These are phyloP conservation scores for Rhexocercosporidium sp. DNA, from an alignment of 2,329 filamentous ascomycete genomes.

Conservation along the genomic window DNA sequence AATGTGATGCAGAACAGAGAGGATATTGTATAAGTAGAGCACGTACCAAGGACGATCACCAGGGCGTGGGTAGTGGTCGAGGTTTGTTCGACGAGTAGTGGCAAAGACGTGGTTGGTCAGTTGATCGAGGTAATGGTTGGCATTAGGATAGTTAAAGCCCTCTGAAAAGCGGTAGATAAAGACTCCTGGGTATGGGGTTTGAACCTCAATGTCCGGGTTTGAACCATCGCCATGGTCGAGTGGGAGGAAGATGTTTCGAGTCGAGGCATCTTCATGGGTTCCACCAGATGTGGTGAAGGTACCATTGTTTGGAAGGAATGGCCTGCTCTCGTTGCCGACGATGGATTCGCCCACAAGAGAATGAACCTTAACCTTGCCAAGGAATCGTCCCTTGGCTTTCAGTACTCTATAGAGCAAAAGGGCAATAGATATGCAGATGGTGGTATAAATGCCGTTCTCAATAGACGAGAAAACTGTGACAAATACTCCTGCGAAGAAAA, in stretches of 20 bases:
- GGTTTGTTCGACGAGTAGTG: conserved; percentile 77
- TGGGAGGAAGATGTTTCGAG: conserved; percentile 84
- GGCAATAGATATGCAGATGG: conserved; percentile 76
- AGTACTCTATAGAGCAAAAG: conserved; percentile 84
- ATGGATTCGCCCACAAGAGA: conserved; percentile 81
- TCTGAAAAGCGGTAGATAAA: conserved; percentile 97
- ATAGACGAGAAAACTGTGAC: conserved; percentile 89
- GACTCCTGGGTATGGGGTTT: conserved; percentile 85
- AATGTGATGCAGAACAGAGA: no score
- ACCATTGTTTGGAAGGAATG: conserved; percentile 57
- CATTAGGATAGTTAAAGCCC: conserved; percentile 96
- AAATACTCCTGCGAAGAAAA: conserved; percentile 92
- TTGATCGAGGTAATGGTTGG: conserved; percentile 84
- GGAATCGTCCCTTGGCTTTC: conserved; percentile 81
- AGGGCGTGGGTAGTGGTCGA: conserved; percentile 64
- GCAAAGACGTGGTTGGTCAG: conserved; percentile 71
- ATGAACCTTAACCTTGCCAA: conserved; percentile 83
- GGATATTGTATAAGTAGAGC: neutral
- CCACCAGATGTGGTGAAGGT: conserved; percentile 39
- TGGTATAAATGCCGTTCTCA: conserved; percentile 91
- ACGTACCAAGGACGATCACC: conserved; percentile 83
- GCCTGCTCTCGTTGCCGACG: conserved; percentile 62
- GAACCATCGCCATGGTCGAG: conserved; percentile 87
- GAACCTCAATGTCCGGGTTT: conserved; percentile 81
- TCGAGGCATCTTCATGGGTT: conserved; percentile 50